Percentiles rank a stretch among this genome's conserved stretches.
Conservation (phyloP, 768 basidiomycete species). For the Boletus tomentosulus region DNA sequence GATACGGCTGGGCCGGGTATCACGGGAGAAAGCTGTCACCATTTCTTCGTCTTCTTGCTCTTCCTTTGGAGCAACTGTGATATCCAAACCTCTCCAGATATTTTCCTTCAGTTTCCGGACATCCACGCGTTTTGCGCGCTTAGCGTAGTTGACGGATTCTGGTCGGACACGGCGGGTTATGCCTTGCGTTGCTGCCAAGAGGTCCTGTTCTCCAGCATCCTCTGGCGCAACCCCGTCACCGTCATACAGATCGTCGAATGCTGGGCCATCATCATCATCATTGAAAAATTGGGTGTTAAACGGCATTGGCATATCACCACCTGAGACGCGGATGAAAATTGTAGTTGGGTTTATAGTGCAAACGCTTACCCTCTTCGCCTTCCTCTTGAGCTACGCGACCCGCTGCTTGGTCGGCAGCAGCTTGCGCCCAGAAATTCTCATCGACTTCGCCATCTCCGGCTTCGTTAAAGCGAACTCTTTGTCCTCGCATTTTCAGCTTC, state of each 20-base stretch:
- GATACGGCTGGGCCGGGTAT: not conserved
- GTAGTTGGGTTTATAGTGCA: not conserved
- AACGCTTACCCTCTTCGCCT: slow-evolving; percentile 57
- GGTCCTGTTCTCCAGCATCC: slow-evolving; percentile 79
- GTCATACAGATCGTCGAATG: slow-evolving; percentile 54
- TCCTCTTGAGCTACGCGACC: slow-evolving; percentile 49
- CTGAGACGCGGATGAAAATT: slow-evolving; percentile 19
- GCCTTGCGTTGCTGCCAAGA: slow-evolving; percentile 76
- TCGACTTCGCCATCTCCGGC: slow-evolving; percentile 85
- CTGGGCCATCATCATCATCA: slow-evolving; percentile 80
- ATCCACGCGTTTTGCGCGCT: slow-evolving; percentile 93
- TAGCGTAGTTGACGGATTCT: slow-evolving; percentile 90
- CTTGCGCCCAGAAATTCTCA: slow-evolving; percentile 96
- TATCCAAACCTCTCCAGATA: slow-evolving; percentile 92
- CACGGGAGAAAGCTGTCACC: slow-evolving; percentile 37
- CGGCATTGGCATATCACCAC: slow-evolving; percentile 55
- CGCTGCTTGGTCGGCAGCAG: slow-evolving; percentile 79
- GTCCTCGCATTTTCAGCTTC: slow-evolving; percentile 88
- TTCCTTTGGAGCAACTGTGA: slow-evolving; percentile 45
- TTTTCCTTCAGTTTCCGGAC: slow-evolving; percentile 96
- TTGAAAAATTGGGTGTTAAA: slow-evolving; percentile 98
- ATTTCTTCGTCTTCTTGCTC: slow-evolving; percentile 47
- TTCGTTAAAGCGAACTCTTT: slow-evolving; percentile 49
- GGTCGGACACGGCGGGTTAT: slow-evolving; percentile 77
- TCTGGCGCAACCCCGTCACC: slow-evolving; percentile 42